phyloP scores from a whole-genome alignment of 2,329 filamentous ascomycete genomes.

The Scedosporium dehoogii region DNA sequence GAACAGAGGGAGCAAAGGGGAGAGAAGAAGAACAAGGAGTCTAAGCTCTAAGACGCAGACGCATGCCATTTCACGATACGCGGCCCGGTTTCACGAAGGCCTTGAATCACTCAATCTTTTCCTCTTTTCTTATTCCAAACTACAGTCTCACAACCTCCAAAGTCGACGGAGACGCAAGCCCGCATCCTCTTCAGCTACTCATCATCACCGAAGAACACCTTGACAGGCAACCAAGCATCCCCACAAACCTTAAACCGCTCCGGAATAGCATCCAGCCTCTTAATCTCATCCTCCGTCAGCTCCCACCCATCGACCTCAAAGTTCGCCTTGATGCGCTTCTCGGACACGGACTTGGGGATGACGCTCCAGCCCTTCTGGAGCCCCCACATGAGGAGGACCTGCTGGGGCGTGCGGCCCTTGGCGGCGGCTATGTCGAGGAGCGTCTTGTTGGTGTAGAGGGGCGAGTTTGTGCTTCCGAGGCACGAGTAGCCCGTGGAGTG shows the following conservation, averaged over 20 bases:
- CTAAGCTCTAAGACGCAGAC: not conserved
- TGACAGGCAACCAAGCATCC: constrained; percentile 63
- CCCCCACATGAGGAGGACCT: constrained; percentile 73
- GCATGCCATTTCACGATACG: too few relatives aligned
- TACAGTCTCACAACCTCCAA: not conserved
- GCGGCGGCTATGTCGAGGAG: constrained; percentile 52
- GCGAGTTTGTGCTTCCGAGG: constrained; percentile 61
- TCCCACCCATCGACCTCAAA: constrained; percentile 65
- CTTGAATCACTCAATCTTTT: not conserved
- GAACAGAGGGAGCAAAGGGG: not conserved
- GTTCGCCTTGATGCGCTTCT: constrained; percentile 65
- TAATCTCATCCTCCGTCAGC: constrained; percentile 62
- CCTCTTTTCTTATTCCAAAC: not conserved
- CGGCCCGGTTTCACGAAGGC: not conserved
- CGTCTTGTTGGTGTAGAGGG: constrained; percentile 55
- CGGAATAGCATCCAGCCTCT: constrained; percentile 54
- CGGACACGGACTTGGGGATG: constrained; percentile 75
- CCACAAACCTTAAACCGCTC: constrained; percentile 77
- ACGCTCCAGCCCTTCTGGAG: constrained; percentile 72
- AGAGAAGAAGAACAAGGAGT: not conserved
- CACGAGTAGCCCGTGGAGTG: constrained; percentile 67
- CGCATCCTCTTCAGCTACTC: constrained; percentile 38
- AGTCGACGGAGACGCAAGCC: too few relatives aligned
- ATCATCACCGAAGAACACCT: constrained; percentile 77
- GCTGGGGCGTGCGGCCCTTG: constrained; percentile 61